phyloP scores from a whole-genome alignment of 1,139 yeast genomes.

The Geotrichum candidum region DNA sequence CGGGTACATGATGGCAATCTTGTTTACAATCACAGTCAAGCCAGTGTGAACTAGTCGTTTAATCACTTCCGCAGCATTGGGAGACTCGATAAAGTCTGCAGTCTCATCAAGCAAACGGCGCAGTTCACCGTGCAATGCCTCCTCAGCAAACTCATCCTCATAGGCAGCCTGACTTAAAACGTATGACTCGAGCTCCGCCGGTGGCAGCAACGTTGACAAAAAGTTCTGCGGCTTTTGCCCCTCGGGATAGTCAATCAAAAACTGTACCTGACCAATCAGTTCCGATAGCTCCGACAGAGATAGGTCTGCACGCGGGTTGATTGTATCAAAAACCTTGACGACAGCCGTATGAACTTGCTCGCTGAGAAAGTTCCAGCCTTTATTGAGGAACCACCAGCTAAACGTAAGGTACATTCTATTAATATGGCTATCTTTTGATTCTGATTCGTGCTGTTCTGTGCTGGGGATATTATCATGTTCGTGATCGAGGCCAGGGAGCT shows the following conservation, averaged over 20 bases:
- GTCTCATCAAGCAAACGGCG: conserved; percentile 47
- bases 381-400: conserved; percentile 90
- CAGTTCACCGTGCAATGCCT: conserved; percentile 17
- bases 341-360: conserved; percentile 55
- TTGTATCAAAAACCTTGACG: conserved; percentile 48
- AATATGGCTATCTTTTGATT: conserved; percentile 32
- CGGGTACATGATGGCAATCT: conserved; percentile 27
- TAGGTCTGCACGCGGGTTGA: conserved; percentile 70
- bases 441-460: conserved; percentile 22
- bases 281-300: conserved; percentile 53
- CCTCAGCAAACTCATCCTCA: conserved; percentile 30
- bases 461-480: neutral
- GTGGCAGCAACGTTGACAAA: conserved; percentile 37
- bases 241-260: conserved; percentile 35
- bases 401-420: conserved; percentile 83
- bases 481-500: conserved; percentile 8
- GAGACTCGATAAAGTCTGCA: conserved; percentile 43
- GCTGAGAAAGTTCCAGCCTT: conserved; percentile 67
- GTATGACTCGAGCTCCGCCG: conserved; percentile 37
- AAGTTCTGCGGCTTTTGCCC: conserved; percentile 20
- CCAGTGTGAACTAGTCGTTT: conserved; percentile 38
- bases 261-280: conserved; percentile 42
- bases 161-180: conserved; percentile 34
- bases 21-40: conserved; percentile 26
- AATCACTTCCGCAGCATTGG: conserved; percentile 39